Conservation (phyloP, 192 early-diverging fungal genomes). For the Coemansia sp. region DNA sequence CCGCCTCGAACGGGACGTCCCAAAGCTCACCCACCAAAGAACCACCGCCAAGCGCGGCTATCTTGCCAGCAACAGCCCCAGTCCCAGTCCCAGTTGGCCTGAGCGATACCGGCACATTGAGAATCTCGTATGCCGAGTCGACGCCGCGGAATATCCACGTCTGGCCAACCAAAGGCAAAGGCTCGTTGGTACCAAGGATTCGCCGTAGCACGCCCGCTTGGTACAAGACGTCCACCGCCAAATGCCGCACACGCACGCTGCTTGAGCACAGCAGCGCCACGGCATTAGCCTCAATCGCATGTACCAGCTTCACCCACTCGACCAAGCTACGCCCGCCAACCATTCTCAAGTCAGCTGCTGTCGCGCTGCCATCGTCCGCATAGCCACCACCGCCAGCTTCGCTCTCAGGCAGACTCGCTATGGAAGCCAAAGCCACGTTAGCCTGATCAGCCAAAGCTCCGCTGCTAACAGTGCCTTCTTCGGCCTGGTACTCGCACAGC, state of each 20-base stretch:
- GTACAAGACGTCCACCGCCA: conserved; percentile 45
- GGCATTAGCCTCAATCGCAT: conserved; percentile 46
- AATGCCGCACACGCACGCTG: conserved; percentile 33
- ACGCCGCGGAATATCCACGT: conserved; percentile 29
- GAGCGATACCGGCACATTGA: conserved; percentile 38
- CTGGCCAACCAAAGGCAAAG: conserved; percentile 18
- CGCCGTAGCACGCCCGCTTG: conserved; percentile 37
- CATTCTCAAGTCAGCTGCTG: neutral
- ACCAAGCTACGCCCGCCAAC: conserved; percentile 28
- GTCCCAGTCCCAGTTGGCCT: neutral
- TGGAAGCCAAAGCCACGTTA: neutral
- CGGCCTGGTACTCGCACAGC: conserved; percentile 27
- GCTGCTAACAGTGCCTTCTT: neutral
- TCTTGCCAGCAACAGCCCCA: neutral
- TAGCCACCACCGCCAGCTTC: neutral
- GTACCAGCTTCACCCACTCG: conserved; percentile 38
- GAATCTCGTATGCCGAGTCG: conserved; percentile 45
- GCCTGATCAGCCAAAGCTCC: neutral
- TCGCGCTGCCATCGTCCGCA: neutral
- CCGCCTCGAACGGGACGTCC: conserved; percentile 39
- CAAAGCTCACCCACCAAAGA: conserved; percentile 34
- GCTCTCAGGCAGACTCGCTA: neutral
- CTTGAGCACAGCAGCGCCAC: conserved; percentile 49
- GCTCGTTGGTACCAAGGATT: conserved; percentile 31
- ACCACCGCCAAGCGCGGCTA: neutral